Evolutionary conservation across 192 early-diverging fungal species (phyloP).

Genomic region (Coemansia sp.): DNA sequence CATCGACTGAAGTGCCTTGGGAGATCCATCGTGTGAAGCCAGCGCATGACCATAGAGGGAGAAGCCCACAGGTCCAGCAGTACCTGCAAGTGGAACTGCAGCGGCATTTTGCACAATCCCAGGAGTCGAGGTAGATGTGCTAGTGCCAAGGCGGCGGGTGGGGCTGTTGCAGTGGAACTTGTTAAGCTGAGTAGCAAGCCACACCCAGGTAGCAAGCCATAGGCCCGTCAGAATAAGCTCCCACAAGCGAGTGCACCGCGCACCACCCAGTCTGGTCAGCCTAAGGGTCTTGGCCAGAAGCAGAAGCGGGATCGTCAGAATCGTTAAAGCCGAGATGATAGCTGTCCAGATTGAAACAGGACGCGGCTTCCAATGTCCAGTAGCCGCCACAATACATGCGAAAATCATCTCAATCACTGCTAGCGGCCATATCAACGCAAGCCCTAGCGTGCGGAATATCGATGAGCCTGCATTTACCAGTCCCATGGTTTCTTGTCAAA

Average conservation of each 20-base stretch:
- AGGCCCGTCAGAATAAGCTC: conserved; percentile 45
- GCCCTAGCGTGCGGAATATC: conserved; percentile 33
- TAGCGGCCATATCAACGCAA: conserved; percentile 40
- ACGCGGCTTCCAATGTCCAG: conserved; percentile 54
- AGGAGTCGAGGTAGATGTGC: conserved; percentile 5
- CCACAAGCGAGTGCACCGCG: conserved; percentile 45
- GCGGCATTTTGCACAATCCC: conserved; percentile 9
- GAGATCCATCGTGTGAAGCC: conserved; percentile 32
- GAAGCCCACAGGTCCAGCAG: conserved; percentile 22
- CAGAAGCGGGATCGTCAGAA: conserved; percentile 37
- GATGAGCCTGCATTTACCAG: conserved; percentile 36
- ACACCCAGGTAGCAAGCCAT: conserved; percentile 53
- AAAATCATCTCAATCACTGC: conserved; percentile 42
- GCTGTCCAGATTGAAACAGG: conserved; percentile 50
- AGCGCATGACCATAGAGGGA: conserved; percentile 51
- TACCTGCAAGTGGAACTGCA: conserved; percentile 1
- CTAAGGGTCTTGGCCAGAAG: conserved; percentile 40
- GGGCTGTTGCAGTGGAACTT: conserved; percentile 46
- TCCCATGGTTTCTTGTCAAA: conserved; percentile 32
- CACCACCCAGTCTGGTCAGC: conserved; percentile 29
- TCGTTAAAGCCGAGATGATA: conserved; percentile 41
- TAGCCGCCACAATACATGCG: conserved; percentile 44
- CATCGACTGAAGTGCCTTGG: conserved; percentile 22
- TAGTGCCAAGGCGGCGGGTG: neutral
- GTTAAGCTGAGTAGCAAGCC: conserved; percentile 52